A percentile compares a stretch with the other conserved stretches of the same genome.
phyloP scores from a whole-genome alignment of 495 filamentous ascomycete genomes.

The Aspergillus indologenus region DNA sequence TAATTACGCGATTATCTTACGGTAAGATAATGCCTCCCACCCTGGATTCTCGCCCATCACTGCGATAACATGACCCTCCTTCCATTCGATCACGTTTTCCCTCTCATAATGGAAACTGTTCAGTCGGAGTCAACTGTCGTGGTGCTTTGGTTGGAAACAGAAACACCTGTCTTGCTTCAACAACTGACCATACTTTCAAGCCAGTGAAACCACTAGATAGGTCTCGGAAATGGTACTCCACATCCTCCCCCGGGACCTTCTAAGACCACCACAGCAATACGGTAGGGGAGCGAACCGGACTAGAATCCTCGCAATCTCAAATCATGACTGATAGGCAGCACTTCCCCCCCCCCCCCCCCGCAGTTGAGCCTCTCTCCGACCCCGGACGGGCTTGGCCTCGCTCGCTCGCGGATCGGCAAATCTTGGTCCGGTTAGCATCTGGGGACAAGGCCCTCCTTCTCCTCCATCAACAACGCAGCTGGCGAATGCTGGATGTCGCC shows the following conservation, averaged over 20 bases:
- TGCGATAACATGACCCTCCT: not conserved
- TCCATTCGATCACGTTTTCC: not conserved
- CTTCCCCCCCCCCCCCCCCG: too few species aligned
- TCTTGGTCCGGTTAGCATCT: conserved; percentile 6
- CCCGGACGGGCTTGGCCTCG: conserved; percentile 8
- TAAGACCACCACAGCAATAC: conserved; percentile 13
- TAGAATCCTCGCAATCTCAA: not conserved
- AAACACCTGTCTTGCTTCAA: not conserved
- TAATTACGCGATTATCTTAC: not conserved
- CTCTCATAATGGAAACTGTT: not conserved
- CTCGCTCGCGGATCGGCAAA: conserved; percentile 14
- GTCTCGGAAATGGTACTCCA: not conserved
- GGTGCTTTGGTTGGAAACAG: not conserved
- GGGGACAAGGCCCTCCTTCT: not conserved
- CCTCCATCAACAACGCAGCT: conserved; percentile 1
- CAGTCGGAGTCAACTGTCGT: not conserved
- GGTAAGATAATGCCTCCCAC: not conserved
- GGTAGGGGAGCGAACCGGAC: conserved; percentile 6
- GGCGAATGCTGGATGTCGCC: conserved; percentile 1
- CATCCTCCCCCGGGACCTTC: not conserved
- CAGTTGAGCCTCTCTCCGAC: conserved; percentile 20
- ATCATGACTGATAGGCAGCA: not conserved
- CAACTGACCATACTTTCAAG: not conserved
- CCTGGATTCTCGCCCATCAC: not conserved
- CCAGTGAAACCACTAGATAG: not conserved